Conservation (phyloP, 2,329 filamentous ascomycete genomes). For the Diaporthe ampelina region DNA sequence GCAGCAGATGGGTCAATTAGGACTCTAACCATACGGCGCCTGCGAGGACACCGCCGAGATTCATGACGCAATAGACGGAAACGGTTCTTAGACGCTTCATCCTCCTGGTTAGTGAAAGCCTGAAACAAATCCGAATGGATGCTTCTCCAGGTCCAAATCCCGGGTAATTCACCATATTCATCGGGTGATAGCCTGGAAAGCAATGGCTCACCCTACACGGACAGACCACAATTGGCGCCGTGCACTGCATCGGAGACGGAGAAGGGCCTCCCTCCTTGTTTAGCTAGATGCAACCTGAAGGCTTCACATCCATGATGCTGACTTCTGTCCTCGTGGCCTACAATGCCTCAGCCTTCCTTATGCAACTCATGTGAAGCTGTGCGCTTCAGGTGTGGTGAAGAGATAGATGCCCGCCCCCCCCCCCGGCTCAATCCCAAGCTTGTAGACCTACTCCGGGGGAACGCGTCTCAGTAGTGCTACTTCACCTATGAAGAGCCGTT, state of each 20-base stretch:
- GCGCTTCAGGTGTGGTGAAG: background rate
- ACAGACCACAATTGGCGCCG: background rate
- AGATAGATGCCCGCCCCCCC: too few species aligned
- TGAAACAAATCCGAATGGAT: background rate
- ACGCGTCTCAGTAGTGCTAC: background rate
- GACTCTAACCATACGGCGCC: conserved; percentile 37
- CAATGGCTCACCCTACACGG: background rate
- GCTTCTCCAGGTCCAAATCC: background rate
- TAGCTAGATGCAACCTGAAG: too few species aligned
- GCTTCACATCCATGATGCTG: background rate
- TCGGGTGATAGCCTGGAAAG: background rate
- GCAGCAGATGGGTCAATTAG: conserved; percentile 7
- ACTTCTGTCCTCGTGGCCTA: too few species aligned
- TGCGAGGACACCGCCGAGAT: conserved; percentile 12
- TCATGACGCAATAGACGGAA: conserved; percentile 39
- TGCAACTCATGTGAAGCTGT: background rate
- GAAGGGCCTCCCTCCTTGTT: background rate
- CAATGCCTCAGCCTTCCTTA: too few species aligned
- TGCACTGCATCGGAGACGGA: background rate
- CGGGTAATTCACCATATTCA: background rate
- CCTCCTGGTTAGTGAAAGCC: conserved; percentile 11
- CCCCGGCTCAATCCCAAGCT: background rate
- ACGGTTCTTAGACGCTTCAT: conserved; percentile 36
- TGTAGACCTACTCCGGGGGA: background rate
- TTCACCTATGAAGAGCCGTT: too few species aligned